Evolutionary conservation across 352 stramenopile genomes (phyloP).

Genomic region (Aphanomyces euteiches): DNA sequence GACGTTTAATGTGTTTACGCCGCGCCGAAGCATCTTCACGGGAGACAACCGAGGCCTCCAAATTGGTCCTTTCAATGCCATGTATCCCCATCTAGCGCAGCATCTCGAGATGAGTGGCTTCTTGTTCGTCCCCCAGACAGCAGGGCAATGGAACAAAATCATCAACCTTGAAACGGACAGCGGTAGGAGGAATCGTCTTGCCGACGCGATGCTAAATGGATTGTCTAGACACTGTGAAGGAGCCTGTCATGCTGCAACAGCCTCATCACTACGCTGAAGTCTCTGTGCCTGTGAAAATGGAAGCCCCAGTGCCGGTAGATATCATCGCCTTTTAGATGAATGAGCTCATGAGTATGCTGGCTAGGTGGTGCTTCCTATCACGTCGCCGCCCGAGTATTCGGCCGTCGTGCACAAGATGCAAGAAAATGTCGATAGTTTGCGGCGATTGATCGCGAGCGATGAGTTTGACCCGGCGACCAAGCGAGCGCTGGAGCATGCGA

Average conservation of each 20-base stretch:
- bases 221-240: conserved; percentile 10
- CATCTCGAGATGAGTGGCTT: conserved; percentile 56
- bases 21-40: conserved; percentile 87
- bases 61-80: conserved; percentile 94
- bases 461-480: conserved; percentile 79
- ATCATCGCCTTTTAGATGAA: neutral
- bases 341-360: neutral
- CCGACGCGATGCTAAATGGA: neutral
- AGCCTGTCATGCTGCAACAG: conserved; percentile 48
- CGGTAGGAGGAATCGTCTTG: neutral
- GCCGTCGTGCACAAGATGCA: conserved; percentile 60
- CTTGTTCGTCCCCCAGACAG: conserved; percentile 43
- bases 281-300: conserved; percentile 62
- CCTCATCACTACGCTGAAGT: conserved; percentile 61
- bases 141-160: conserved; percentile 61
- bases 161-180: conserved; percentile 52
- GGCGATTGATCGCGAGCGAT: conserved; percentile 66
- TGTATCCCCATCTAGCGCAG: conserved; percentile 87
- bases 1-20: conserved; percentile 88
- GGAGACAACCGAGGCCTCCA: conserved; percentile 94
- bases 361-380: conserved; percentile 44
- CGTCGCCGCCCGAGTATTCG: conserved; percentile 67
- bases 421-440: conserved; percentile 69
- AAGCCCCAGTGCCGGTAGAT: neutral
- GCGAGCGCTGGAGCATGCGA: conserved; percentile 74